Evolutionary conservation across 2,329 filamentous ascomycete species (phyloP).

Genomic region (Aspergillus sp.): DNA sequence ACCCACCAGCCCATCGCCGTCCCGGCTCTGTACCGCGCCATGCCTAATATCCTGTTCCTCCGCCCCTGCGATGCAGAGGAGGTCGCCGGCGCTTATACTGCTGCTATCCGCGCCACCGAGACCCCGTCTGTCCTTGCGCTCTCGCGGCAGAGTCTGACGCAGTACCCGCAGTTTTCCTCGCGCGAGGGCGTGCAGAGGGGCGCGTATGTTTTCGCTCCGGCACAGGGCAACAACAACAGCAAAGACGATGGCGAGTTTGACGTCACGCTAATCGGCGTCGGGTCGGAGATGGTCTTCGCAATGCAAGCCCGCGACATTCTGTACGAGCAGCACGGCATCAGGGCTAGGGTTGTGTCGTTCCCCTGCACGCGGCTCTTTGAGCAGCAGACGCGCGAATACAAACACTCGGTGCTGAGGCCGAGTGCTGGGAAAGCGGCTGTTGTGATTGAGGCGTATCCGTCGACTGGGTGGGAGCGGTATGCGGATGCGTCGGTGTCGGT

Average conservation of each 20-base stretch:
- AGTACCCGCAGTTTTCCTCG: slow-evolving; percentile 35
- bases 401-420: slow-evolving; percentile 38
- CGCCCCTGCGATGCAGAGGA: slow-evolving; percentile 16
- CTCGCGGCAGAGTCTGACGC: too few relatives aligned
- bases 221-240: too few relatives aligned
- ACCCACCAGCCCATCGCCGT: slow-evolving; percentile 17
- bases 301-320: slow-evolving; percentile 43
- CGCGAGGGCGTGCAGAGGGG: slow-evolving; percentile 38
- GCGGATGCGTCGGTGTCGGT: slow-evolving; percentile 49
- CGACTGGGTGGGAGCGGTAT: slow-evolving; percentile 52
- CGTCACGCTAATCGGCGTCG: slow-evolving; percentile 50
- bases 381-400: slow-evolving; percentile 44
- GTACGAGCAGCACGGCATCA: slow-evolving; percentile 17
- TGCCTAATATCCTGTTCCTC: slow-evolving; percentile 13
- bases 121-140: slow-evolving; percentile 11
- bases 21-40: slow-evolving; percentile 9
- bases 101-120: slow-evolving; percentile 6
- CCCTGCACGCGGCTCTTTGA: slow-evolving; percentile 52
- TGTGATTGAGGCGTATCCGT: slow-evolving; percentile 49
- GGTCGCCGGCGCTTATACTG: slow-evolving; percentile 6
- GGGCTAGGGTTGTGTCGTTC: slow-evolving; percentile 47
- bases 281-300: slow-evolving; percentile 49
- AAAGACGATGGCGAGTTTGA: slow-evolving; percentile 32
- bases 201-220: slow-evolving; percentile 37
- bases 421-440: slow-evolving; percentile 38